These are phyloP conservation scores for Hydrangea macrophylla DNA, from an alignment of 148 eudicot species.

Conservation along the genomic window DNA sequence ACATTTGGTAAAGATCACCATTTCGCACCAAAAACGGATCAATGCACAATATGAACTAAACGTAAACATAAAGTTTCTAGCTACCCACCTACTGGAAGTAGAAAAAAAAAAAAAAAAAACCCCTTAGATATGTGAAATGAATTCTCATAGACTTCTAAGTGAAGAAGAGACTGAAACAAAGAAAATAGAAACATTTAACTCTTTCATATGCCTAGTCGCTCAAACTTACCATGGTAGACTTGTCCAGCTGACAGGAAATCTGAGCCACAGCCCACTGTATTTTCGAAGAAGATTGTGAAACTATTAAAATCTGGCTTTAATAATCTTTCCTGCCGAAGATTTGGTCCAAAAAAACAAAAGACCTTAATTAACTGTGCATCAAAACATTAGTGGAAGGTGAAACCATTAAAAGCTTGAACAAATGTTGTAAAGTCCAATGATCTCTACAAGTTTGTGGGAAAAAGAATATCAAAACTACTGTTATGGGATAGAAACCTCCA, in stretches of 20 bases:
- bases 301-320: too few species aligned
- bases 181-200: neutral
- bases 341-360: too few species aligned
- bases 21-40: neutral
- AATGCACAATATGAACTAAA: neutral
- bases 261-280: neutral
- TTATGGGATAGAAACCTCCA: too few species aligned
- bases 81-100: too few species aligned
- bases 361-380: too few species aligned
- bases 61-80: neutral
- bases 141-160: neutral
- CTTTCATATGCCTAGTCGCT: neutral
- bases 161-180: neutral
- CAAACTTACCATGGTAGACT: conserved; percentile 9
- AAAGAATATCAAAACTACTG: too few species aligned
- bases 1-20: neutral
- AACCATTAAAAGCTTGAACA: too few species aligned
- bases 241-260: conserved; percentile 6
- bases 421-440: too few species aligned
- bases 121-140: too few species aligned
- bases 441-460: too few species aligned
- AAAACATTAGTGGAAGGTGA: too few species aligned
- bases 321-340: too few species aligned
- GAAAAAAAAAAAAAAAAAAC: neutral
- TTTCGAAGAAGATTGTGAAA: neutral